Percentiles rank a stretch among this genome's conserved stretches.
Evolutionary conservation across 768 basidiomycete species (phyloP).

Genomic region (Solioccasus polychromus): DNA sequence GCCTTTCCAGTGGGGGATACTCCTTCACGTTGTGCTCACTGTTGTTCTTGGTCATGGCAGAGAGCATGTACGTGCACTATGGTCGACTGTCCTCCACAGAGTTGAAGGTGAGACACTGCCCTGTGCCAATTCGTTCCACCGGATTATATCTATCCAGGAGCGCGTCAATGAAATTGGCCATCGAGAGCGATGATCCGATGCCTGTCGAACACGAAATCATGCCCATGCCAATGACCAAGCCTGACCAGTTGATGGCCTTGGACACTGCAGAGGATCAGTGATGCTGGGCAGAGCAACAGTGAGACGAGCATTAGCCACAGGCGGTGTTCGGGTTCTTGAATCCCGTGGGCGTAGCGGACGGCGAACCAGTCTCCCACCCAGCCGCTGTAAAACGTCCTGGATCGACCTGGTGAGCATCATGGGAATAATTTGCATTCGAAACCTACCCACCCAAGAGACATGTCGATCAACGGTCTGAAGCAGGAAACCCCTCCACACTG

Average conservation of each 20-base stretch:
- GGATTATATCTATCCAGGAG: no score
- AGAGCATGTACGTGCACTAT: no score
- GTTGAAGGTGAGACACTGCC: no score
- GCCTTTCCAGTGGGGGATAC: no score
- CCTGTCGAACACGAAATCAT: slow-evolving; percentile 22
- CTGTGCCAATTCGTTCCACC: no score
- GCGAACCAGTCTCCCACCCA: slow-evolving; percentile 21
- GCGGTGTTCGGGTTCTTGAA: slow-evolving; percentile 21
- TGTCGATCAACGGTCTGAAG: slow-evolving; percentile 21
- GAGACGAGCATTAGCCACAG: slow-evolving; percentile 26
- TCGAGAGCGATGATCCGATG: slow-evolving; percentile 17
- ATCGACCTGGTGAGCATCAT: no score
- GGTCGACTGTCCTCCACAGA: no score
- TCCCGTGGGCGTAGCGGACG: slow-evolving; percentile 15
- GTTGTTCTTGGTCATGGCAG: no score
- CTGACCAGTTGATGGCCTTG: slow-evolving; percentile 12
- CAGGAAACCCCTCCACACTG: no score
- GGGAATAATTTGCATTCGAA: no score
- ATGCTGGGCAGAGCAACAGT: slow-evolving; percentile 14
- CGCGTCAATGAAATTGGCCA: no score
- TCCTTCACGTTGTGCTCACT: no score
- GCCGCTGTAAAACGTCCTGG: slow-evolving; percentile 19
- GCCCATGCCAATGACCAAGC: slow-evolving; percentile 19
- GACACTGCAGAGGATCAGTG: slow-evolving; percentile 21
- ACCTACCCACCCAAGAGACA: slow-evolving; percentile 17